Base-by-base conservation (phyloP, 441 rosid genomes). In the Gossypium aridum region DNA sequence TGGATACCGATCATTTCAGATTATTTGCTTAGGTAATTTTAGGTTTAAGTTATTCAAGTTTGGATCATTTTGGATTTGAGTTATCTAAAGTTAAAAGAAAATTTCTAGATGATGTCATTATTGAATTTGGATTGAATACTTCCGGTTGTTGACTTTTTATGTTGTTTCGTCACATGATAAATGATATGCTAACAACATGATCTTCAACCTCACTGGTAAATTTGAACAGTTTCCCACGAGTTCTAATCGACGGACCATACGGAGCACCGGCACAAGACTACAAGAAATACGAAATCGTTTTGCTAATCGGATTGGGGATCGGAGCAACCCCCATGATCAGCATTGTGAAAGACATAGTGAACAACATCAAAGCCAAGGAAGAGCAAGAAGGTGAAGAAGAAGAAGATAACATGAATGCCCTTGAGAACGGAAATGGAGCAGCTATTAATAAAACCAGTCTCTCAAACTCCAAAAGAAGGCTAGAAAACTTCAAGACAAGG, bases 301-400 rank as follows among this genome's bases (percentile, higher is more conserved):
- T 90, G 19, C 85, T 90, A 0, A 90, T 90, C 34, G 95, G 95
- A 37, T 76, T 90, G 63, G 95, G 95, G 76, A 90, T 90, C 2
- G 95, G 95, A 62, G 95, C 91, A 31, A 88, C 95, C 16, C 95
- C 95, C 1, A 90, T 90, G 92, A 88, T 90, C 53, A 90, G 95
- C 86, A 90, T 90, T 5, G 87, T 90, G 10, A 88, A 74, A 73
- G 95, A 90, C 85, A 88, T 90, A 65, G 85, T 88, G 60, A 86
- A 77, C 79, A 88, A 90, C 85, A 77, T 88, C 47, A 89, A 74
- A 79, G 87, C 84, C 57, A 77, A 67, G 61, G 90, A 84, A 23
- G 83, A 74, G 3, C 81, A 86, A 28, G 81, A 22, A 78, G n/a
- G 66, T 4, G 82, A 87, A 20, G 82, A 81, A 16, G 43, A 34